phyloP scores from a whole-genome alignment of 2,329 filamentous ascomycete genomes.

The Hortaea sp. region DNA sequence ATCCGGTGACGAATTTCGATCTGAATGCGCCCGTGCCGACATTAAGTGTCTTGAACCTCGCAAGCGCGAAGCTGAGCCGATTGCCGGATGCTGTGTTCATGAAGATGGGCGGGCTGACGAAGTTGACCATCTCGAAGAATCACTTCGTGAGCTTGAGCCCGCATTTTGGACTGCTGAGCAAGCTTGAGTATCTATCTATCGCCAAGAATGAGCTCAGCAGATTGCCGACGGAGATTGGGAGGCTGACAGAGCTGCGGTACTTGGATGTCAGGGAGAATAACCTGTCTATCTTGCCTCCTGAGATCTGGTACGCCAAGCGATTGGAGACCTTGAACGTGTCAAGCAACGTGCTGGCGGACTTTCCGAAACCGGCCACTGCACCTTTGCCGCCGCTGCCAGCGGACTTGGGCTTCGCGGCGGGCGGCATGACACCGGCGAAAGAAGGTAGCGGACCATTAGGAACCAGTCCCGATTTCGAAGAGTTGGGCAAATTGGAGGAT shows the following conservation, averaged over 20 bases:
- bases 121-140: conserved; percentile 84
- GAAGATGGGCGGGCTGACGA: conserved; percentile 77
- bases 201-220: conserved; percentile 81
- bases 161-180: conserved; percentile 72
- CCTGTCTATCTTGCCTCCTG: conserved; percentile 73
- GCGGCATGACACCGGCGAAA: background rate
- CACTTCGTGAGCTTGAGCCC: conserved; percentile 85
- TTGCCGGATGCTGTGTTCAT: conserved; percentile 79
- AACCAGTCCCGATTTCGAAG: conserved; percentile 64
- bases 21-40: conserved; percentile 67
- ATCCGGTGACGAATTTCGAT: conserved; percentile 89
- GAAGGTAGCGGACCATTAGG: conserved; percentile 26
- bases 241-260: conserved; percentile 70
- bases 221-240: conserved; percentile 79
- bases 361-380: conserved; percentile 66
- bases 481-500: conserved; percentile 57
- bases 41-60: conserved; percentile 77
- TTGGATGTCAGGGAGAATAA: conserved; percentile 92
- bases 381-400: conserved; percentile 41
- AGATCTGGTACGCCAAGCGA: conserved; percentile 91
- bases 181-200: conserved; percentile 85
- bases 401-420: background rate
- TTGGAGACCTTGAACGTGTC: conserved; percentile 90
- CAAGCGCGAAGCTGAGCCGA: conserved; percentile 80
- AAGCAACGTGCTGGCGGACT: conserved; percentile 82